Evolutionary conservation across 805 yeast genomes (phyloP), one percentile per base, ranked within the genome.

Genomic region (Yamadazyma kitorensis): DNA sequence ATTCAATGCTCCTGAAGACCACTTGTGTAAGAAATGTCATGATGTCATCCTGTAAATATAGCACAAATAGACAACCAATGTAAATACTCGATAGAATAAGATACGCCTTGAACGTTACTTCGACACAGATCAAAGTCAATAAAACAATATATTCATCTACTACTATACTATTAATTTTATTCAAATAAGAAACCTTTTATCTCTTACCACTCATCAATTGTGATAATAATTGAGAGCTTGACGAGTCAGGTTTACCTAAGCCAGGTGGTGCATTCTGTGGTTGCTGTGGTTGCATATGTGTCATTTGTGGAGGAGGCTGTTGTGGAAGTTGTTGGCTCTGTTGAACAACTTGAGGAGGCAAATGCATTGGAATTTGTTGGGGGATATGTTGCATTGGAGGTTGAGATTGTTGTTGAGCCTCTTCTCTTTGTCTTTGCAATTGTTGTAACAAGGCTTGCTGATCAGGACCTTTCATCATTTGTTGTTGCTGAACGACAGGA

Each of bases 181-280:
- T n/a, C n/a, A n/a, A n/a, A n/a, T n/a, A 20, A 20, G n/a, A n/a
- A n/a, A n/a, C n/a, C n/a, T 6, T 13, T 45, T 48, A 66, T 48
- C 66, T 76, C 54, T 82, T 85, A 18, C 94, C 94, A 48, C 82
- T 81, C 80, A 88, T 81, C 53, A 88, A 68, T 57, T 87, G 96
- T 38, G 79, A 86, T 48, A 88, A 70, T 51, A 88, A 70, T 53
- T 87, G 95, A 25, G 87, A 80, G 40, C 89, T 82, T 31, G 84
- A 78, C 17, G 78, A 75, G 5, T 57, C 35, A 8, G 35, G 40
- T 35, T 24, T 29, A 24, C 30, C 33, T 13, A 40, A 35, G 4
- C 44, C 44, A 6, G 48, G 48, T 10, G 48, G 44, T 5, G 41
- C 33, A 12, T 59, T 24, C 29, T 38, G 52, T 23, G 33, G 45